Base-by-base conservation (phyloP, 2,329 filamentous ascomycete species). In the Stagonosporopsis vannaccii region DNA sequence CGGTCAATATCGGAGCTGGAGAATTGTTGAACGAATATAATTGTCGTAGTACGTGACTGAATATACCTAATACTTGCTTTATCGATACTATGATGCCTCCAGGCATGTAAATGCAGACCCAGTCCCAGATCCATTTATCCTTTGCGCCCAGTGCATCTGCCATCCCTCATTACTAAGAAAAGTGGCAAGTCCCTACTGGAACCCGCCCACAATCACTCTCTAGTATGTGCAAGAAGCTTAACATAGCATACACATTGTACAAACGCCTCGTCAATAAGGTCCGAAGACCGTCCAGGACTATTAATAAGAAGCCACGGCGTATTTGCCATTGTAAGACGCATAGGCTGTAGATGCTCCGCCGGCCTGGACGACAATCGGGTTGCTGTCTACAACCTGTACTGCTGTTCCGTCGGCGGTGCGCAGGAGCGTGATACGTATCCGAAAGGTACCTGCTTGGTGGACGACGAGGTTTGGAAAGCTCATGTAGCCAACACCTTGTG, bases 341-440 rank as follows among this genome's bases (percentile, higher is more conserved):
- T 61, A 39, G 25, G 51, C 61, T 20, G 62, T 41, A 23, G 62
- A 47, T 36, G 64, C 51, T 26, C 65, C 69, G 37, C 52, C 62
- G 30, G 64, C 64, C 32, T 70, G 65, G 26, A 74, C 69, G n/a
- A 67, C 60, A 30, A 76, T 69, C 12, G 71, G 67, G 45, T 73
- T 72, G 60, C 72, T 75, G 36, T 76, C 72, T 8, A 75, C 68
- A 19, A 67, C 51, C 37, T 75, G 71, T 15, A 76, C 65, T 15
- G 68, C 65, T 6, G 66, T 47, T 9, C 70, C 72, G n/a, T n/a
- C n/a, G n/a, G n/a, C n/a, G 15, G 69, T 71, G 36, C 70, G 69
- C n/a, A 75, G 64, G 23, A 77, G 61, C 3, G 74, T 75, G 56
- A 77, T 70, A 44, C 74, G 69, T 63, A 77, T 73, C 26, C 70